Evolutionary conservation across 306 rosid genomes (phyloP), one percentile per base, ranked within the genome.

Genomic region (Cucumis melo): DNA sequence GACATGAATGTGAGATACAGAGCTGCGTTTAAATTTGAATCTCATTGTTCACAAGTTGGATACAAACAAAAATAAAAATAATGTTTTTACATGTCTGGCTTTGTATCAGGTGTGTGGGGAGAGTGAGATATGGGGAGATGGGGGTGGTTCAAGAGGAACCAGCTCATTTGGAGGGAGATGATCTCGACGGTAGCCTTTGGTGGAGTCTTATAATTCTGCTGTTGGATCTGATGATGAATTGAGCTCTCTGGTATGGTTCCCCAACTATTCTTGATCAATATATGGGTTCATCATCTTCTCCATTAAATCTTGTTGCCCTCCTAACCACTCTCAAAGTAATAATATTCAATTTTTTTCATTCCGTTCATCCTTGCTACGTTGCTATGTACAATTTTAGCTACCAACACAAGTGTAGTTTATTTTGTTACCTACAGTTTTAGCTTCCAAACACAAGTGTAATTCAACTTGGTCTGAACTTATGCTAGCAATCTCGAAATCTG

Each of bases 191-290:
- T 50, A 83, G 82, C 83, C 83, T 75, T 90, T 56, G 86, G 88
- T 75, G 98, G 96, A 19, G 90, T 93, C 61, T 93, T 93, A 93
- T 80, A 97, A 93, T 86, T 93, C 98, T 4, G 97, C 97, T 7
- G 91, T 93, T 81, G 98, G 94, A 56, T 89, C 98, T 77, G 96
- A 93, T 80, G 96, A 93, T 82, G 66, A 36, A 14, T 79, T 76
- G 19, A 91, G 92, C 80, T n/a, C 96, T 92, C 41, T 91, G 97
- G 98, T 93, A 91, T 73, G 98, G 98, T 39, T 91, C 97, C 21
- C 97, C 96, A 15, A 58, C 83, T 15, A 85, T 90, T 42, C 46
- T 90, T 51, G 87, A 88, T 16, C 85, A 88, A 77, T n/a, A n/a
- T n/a, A n/a, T 93, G 98, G 96, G 78, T 90, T 8, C 60, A 86